phyloP scores from a whole-genome alignment of 202 grass and related monocot species.

The Schoenoplectus tabernaemontani region DNA sequence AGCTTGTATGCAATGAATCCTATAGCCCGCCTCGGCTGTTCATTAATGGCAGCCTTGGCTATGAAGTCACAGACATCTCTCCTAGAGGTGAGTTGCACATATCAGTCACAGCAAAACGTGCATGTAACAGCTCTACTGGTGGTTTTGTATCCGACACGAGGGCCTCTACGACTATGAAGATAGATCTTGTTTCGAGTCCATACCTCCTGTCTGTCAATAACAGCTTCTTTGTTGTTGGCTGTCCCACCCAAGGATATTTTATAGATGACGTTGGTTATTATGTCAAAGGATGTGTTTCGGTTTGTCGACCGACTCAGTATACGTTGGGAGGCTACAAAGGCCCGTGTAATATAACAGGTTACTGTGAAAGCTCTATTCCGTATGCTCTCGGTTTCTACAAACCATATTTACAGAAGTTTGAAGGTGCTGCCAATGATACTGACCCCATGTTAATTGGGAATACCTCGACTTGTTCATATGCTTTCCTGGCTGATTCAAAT shows the following conservation, averaged over 20 bases:
- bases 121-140: not conserved
- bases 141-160: not conserved
- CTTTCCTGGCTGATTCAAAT: constrained; percentile 21
- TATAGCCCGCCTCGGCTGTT: constrained; percentile 11
- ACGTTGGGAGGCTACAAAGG: not conserved
- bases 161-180: not conserved
- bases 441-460: accelerated
- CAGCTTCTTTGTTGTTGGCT: constrained; percentile 27
- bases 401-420: not conserved
- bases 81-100: not conserved
- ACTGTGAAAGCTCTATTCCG: no score
- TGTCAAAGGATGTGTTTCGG: no score
- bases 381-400: no score
- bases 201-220: constrained; percentile 17
- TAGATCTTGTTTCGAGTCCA: not conserved
- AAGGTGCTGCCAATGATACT: not conserved
- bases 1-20: constrained; percentile 27
- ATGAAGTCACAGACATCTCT: constrained; percentile 18
- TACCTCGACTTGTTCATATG: constrained; percentile 27
- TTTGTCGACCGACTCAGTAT: not conserved
- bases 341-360: constrained; percentile 29
- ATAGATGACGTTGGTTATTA: accelerated
- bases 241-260: constrained; percentile 34
- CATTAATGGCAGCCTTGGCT: not conserved
- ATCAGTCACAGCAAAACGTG: not conserved